Percentiles rank a stretch among this genome's conserved stretches.
Evolutionary conservation across 257 asterid species (phyloP).

Genomic region (Plectranthus barbatus): DNA sequence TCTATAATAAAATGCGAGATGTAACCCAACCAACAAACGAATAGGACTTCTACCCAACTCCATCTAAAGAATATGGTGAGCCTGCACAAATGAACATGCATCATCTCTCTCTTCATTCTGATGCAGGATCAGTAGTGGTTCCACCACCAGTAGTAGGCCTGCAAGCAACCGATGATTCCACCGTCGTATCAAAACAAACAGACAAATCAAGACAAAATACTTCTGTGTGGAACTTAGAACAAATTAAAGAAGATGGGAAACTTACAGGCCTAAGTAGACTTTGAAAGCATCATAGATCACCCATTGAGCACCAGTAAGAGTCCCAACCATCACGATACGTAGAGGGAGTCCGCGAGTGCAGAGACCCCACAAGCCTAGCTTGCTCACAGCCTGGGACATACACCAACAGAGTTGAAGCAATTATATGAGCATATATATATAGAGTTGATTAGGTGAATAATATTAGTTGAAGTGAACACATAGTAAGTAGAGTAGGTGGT

Average conservation of each 20-base stretch:
- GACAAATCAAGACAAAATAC: neutral
- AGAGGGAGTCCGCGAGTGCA: slow-evolving; percentile 74
- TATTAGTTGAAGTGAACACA: neutral
- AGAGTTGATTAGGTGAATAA: neutral
- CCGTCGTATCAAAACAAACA: neutral
- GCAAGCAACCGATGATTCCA: slow-evolving; percentile 14
- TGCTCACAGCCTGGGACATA: slow-evolving; percentile 43
- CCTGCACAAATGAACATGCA: neutral
- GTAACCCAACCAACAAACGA: neutral
- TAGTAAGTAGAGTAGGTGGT: neutral
- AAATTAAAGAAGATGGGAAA: neutral
- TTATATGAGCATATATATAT: no score
- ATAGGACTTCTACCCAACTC: neutral
- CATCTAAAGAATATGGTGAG: no score
- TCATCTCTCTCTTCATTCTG: slow-evolving; percentile 14
- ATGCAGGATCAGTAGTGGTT: slow-evolving; percentile 35
- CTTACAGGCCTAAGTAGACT: slow-evolving; percentile 69
- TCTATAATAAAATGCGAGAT: neutral
- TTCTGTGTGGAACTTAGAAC: no score
- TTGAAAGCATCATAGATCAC: slow-evolving; percentile 67
- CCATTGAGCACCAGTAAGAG: slow-evolving; percentile 84
- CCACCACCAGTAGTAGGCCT: slow-evolving; percentile 89
- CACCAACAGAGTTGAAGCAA: neutral
- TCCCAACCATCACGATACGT: slow-evolving; percentile 60
- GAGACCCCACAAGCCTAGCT: slow-evolving; percentile 51